Conservation (phyloP, 164 flowering plant species). For the Taxillus chinensis region DNA sequence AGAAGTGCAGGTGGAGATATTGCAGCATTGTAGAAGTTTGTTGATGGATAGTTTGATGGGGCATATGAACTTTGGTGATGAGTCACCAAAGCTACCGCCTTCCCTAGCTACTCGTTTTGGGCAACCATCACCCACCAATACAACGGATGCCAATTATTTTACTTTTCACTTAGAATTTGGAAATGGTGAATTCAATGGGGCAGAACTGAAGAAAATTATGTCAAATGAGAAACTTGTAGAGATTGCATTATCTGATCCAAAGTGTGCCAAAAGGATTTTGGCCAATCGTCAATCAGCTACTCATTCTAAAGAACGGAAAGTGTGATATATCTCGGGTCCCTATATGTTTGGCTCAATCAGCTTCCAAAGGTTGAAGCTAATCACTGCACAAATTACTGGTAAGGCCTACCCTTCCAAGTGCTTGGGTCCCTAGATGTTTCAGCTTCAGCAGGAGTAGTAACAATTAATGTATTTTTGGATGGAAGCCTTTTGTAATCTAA, state of each 20-base stretch:
- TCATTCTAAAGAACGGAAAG: slow-evolving; percentile 91
- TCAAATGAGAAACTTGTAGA: slow-evolving; percentile 64
- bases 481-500: no score
- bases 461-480: no score
- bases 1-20: not conserved
- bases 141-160: slow-evolving; percentile 47
- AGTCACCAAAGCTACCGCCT: no score
- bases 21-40: not conserved
- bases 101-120: slow-evolving; percentile 15
- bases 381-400: slow-evolving; percentile 31
- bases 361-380: slow-evolving; percentile 70
- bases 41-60: not conserved
- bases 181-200: slow-evolving; percentile 51
- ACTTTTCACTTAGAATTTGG: slow-evolving; percentile 54
- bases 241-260: slow-evolving; percentile 56
- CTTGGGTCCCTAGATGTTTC: slow-evolving; percentile 33
- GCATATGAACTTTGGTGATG: not conserved
- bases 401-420: slow-evolving; percentile 25
- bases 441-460: slow-evolving; percentile 24
- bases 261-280: slow-evolving; percentile 79
- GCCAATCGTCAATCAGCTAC: slow-evolving; percentile 99
- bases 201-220: slow-evolving; percentile 68
- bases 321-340: slow-evolving; percentile 94
- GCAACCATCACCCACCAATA: slow-evolving; percentile 57
- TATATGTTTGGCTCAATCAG: slow-evolving; percentile 87